phyloP scores from a whole-genome alignment of 257 asterid genomes.

The Solanum bulbocastanum region DNA sequence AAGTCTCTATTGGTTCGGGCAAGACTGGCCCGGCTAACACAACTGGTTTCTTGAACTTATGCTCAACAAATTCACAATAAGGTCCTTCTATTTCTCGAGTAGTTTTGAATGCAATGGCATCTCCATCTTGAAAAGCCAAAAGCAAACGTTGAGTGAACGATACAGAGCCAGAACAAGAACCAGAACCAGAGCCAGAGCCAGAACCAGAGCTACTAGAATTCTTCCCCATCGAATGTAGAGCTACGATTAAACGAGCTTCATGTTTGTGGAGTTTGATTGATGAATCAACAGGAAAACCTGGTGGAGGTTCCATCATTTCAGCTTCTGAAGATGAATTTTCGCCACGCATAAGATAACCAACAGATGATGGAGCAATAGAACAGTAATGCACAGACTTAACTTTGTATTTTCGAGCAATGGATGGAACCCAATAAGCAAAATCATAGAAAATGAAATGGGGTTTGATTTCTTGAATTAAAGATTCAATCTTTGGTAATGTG shows the following conservation, averaged over 20 bases:
- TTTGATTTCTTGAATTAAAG: not conserved
- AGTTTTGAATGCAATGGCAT: slow-evolving; percentile 29
- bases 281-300: slow-evolving; percentile 14
- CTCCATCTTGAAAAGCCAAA: slow-evolving; percentile 14
- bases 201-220: not conserved
- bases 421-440: slow-evolving; percentile 14
- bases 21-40: slow-evolving; percentile 35
- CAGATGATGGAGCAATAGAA: slow-evolving; percentile 24
- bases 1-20: slow-evolving; percentile 12
- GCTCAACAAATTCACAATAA: slow-evolving; percentile 21
- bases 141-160: not conserved
- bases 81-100: slow-evolving; percentile 34
- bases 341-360: slow-evolving; percentile 24
- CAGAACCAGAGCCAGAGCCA: not conserved
- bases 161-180: not conserved
- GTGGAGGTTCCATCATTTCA: slow-evolving; percentile 28
- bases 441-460: slow-evolving; percentile 11
- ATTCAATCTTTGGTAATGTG: slow-evolving; percentile 5
- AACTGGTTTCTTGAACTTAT: slow-evolving; percentile 24
- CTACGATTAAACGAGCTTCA: slow-evolving; percentile 23
- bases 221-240: not conserved
- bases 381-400: slow-evolving; percentile 21
- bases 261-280: slow-evolving; percentile 19
- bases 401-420: slow-evolving; percentile 11
- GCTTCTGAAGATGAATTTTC: not conserved